phyloP scores from a whole-genome alignment of 257 asterid species.

The Fraxinus quadrangulata region DNA sequence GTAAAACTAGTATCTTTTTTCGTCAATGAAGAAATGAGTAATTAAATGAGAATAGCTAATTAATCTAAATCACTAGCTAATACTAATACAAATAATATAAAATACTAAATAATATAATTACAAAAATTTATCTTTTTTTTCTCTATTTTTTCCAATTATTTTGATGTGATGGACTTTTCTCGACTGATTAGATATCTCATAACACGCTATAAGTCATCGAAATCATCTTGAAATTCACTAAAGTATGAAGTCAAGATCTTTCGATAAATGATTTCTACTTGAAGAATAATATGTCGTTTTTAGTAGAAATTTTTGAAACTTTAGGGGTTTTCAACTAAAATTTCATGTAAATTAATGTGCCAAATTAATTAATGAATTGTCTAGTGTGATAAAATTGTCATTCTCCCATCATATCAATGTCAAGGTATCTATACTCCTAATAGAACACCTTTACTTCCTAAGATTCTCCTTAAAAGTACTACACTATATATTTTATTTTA shows the following conservation, averaged over 20 bases:
- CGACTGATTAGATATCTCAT: neutral
- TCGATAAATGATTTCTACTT: no score
- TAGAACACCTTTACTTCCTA: slow-evolving; percentile 45
- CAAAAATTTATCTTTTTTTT: no score
- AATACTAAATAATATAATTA: no score
- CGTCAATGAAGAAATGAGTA: no score
- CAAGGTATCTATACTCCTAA: neutral
- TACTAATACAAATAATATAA: no score
- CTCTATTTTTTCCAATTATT: neutral
- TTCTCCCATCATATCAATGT: neutral
- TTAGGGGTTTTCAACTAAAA: neutral
- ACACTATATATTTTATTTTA: slow-evolving; percentile 30
- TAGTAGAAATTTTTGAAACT: no score
- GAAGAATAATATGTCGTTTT: neutral
- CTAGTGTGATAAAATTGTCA: slow-evolving; percentile 40
- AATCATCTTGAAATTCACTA: no score
- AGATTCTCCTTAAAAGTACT: slow-evolving; percentile 60
- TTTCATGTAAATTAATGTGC: neutral
- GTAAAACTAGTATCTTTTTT: no score
- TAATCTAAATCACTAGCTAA: no score
- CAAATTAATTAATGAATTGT: slow-evolving; percentile 8
- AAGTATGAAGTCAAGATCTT: no score
- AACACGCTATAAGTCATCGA: no score
- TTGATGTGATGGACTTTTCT: neutral
- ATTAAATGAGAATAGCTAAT: no score